These are phyloP conservation scores for Harringtonia aguacate DNA, from an alignment of 2,329 filamentous ascomycete genomes.

Conservation along the genomic window DNA sequence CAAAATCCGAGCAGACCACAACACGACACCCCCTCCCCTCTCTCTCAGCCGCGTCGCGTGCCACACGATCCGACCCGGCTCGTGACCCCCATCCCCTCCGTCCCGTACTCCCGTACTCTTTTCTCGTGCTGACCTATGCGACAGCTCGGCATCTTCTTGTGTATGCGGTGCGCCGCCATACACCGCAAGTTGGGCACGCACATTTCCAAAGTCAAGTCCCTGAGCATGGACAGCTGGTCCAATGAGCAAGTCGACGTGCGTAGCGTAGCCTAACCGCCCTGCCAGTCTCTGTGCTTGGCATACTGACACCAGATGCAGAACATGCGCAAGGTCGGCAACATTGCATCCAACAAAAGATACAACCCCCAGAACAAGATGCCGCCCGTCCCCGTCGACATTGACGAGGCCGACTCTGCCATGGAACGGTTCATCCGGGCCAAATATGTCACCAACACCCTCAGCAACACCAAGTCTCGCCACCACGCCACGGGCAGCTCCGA, in stretches of 20 bases:
- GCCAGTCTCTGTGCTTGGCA: background rate
- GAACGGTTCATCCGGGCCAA: slow-evolving; percentile 93
- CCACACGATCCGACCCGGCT: no score
- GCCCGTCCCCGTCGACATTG: slow-evolving; percentile 76
- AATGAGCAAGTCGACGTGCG: slow-evolving; percentile 91
- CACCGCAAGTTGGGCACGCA: slow-evolving; percentile 96
- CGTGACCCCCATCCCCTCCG: no score
- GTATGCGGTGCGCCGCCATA: slow-evolving; percentile 91
- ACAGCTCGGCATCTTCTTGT: slow-evolving; percentile 88
- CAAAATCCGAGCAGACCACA: no score
- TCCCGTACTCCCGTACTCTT: no score
- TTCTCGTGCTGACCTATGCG: background rate
- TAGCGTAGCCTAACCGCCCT: no score
- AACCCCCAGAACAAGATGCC: slow-evolving; percentile 79
- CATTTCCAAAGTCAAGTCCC: slow-evolving; percentile 95
- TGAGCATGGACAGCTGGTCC: slow-evolving; percentile 98
- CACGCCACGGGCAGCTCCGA: slow-evolving; percentile 34
- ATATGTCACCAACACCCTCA: slow-evolving; percentile 55
- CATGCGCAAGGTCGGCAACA: slow-evolving; percentile 90
- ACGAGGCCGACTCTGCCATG: slow-evolving; percentile 90
- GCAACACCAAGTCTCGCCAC: slow-evolving; percentile 15
- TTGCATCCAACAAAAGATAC: slow-evolving; percentile 74
- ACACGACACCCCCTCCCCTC: slow-evolving; percentile 7
- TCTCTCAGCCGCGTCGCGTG: slow-evolving; percentile 3
- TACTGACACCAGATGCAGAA: slow-evolving; percentile 40